These are phyloP conservation scores for Aspergillus sclerotioniger DNA, from an alignment of 495 filamentous ascomycete species.

Conservation along the genomic window DNA sequence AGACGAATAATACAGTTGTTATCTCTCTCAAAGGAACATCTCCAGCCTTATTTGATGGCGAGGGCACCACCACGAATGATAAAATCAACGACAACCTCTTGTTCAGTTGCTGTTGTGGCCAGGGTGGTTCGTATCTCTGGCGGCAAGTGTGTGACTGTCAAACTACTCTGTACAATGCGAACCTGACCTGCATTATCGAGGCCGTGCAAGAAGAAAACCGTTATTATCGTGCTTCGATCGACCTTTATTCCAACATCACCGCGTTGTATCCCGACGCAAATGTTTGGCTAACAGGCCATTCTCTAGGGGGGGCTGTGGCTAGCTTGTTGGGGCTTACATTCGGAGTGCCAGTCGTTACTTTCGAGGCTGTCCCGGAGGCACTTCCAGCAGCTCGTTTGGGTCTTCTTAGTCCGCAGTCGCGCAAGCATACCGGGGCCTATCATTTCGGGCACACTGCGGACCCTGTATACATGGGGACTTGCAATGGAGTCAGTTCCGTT, in stretches of 20 bases:
- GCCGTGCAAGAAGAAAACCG: constrained; percentile 76
- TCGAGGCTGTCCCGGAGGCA: constrained; percentile 88
- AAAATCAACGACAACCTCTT: constrained; percentile 97
- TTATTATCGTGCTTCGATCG: constrained; percentile 82
- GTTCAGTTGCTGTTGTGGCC: constrained; percentile 95
- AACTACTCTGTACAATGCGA: constrained; percentile 79
- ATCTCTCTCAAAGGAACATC: constrained; percentile 92
- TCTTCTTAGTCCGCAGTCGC: constrained; percentile 74
- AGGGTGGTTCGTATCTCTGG: constrained; percentile 85
- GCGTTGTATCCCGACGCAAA: constrained; percentile 81
- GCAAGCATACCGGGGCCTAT: constrained; percentile 73
- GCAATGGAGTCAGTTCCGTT: constrained; percentile 80
- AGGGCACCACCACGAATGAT: constrained; percentile 93
- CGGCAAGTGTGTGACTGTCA: constrained; percentile 90
- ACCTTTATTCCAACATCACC: constrained; percentile 90
- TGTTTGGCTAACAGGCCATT: constrained; percentile 88
- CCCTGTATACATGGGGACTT: constrained; percentile 90
- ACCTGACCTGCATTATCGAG: constrained; percentile 79
- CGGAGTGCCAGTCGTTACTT: constrained; percentile 81
- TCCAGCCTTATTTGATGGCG: constrained; percentile 87
- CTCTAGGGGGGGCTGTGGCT: constrained; percentile 82
- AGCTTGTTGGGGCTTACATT: constrained; percentile 87
- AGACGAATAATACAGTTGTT: constrained; percentile 80
- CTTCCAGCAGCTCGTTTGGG: constrained; percentile 81
- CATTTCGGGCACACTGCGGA: constrained; percentile 97